phyloP scores from a whole-genome alignment of 139 green algal species.

The Chlamydomonas urium region DNA sequence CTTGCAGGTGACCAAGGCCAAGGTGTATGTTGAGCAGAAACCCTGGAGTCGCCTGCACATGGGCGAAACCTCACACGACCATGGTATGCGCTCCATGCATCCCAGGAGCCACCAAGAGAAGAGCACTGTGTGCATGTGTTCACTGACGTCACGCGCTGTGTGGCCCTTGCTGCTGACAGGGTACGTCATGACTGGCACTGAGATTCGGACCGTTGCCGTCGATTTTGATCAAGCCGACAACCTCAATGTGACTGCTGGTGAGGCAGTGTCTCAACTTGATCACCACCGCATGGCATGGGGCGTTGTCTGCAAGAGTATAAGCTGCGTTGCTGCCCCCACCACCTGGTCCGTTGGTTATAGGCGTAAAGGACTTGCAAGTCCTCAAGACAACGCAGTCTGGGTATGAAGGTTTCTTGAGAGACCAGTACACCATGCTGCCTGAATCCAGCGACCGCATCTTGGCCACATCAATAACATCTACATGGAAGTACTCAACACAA shows the following conservation, averaged over 20 bases:
- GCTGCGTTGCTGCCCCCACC: too few relatives aligned
- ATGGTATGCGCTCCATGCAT: slow-evolving; percentile 46
- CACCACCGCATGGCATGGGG: too few relatives aligned
- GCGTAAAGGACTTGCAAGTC: slow-evolving; percentile 39
- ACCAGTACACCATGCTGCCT: slow-evolving; percentile 85
- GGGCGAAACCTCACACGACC: slow-evolving; percentile 62
- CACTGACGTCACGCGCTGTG: too few relatives aligned
- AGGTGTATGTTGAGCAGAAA: slow-evolving; percentile 79
- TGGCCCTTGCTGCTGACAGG: slow-evolving; percentile 28
- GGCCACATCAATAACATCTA: slow-evolving; percentile 75
- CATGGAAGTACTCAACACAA: slow-evolving; percentile 69
- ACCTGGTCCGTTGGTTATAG: too few relatives aligned
- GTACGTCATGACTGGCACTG: slow-evolving; percentile 50
- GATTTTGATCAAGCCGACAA: slow-evolving; percentile 49
- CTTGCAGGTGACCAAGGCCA: slow-evolving; percentile 71
- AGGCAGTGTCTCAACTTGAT: slow-evolving; percentile 5
- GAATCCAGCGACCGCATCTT: slow-evolving; percentile 86
- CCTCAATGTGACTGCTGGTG: slow-evolving; percentile 54
- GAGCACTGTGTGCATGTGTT: not conserved
- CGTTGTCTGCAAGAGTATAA: too few relatives aligned
- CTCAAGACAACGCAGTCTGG: slow-evolving; percentile 93
- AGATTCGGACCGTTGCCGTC: slow-evolving; percentile 62
- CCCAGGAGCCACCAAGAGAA: not conserved
- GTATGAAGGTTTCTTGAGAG: slow-evolving; percentile 83
- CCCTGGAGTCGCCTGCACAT: slow-evolving; percentile 73